A percentile compares a stretch with the other conserved stretches of the same genome.
phyloP scores from a whole-genome alignment of 2,329 filamentous ascomycete genomes.

The Nothophaeocryptopus gaeumannii region DNA sequence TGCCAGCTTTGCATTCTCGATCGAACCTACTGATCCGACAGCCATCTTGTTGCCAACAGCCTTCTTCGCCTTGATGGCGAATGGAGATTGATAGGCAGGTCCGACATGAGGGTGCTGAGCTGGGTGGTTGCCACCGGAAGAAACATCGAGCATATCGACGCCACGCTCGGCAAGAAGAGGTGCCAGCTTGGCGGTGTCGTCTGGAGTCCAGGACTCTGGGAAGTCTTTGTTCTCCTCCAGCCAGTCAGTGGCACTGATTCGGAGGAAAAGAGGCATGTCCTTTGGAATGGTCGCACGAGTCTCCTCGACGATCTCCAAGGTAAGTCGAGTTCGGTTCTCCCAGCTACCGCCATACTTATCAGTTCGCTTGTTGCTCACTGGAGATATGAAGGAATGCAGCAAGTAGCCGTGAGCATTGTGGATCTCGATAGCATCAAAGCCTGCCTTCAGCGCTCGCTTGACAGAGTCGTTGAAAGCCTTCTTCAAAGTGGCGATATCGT shows the following conservation, averaged over 20 bases:
- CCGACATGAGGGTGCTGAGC: slow-evolving; percentile 55
- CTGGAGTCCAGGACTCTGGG: slow-evolving; percentile 63
- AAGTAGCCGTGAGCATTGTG: slow-evolving; percentile 79
- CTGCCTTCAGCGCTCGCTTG: slow-evolving; percentile 49
- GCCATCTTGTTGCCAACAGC: slow-evolving; percentile 68
- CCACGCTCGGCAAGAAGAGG: slow-evolving; percentile 66
- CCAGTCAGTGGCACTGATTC: slow-evolving; percentile 75
- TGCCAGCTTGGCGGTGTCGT: slow-evolving; percentile 64
- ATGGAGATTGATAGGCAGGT: slow-evolving; percentile 70
- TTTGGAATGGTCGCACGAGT: slow-evolving; percentile 62
- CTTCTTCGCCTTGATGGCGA: slow-evolving; percentile 69
- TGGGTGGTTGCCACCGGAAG: slow-evolving; percentile 67
- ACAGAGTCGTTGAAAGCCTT: slow-evolving; percentile 28
- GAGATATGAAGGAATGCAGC: slow-evolving; percentile 66
- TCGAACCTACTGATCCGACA: slow-evolving; percentile 72
- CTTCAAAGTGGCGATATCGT: slow-evolving; percentile 66
- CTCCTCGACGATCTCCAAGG: slow-evolving; percentile 63
- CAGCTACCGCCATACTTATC: slow-evolving; percentile 65
- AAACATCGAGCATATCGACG: slow-evolving; percentile 81
- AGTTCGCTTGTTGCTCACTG: slow-evolving; percentile 65
- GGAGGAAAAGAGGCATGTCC: slow-evolving; percentile 68
- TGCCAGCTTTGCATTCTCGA: slow-evolving; percentile 68
- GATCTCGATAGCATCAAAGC: slow-evolving; percentile 76
- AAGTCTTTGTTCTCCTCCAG: slow-evolving; percentile 57
- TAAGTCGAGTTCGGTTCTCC: slow-evolving; percentile 68